Conservation (phyloP, 305 asterid genomes). For the Fraxinus xanthoxyloides region DNA sequence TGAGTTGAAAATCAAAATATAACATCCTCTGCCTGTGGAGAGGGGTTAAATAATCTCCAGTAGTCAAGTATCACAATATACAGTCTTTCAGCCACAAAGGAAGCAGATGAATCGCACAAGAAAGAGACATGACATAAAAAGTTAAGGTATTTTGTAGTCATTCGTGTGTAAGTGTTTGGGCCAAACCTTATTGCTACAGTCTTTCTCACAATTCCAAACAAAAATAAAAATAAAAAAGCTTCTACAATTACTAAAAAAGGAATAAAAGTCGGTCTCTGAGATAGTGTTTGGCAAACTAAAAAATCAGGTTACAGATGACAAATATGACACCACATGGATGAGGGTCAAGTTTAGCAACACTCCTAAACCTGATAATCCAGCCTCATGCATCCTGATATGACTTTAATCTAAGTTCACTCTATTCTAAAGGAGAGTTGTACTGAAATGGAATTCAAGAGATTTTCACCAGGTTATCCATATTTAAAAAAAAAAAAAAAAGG, state of each 20-base stretch:
- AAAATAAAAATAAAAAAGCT: background rate
- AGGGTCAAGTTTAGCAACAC: background rate
- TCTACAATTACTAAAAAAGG: background rate
- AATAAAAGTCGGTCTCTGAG: background rate
- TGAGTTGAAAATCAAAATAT: slow-evolving; percentile 31
- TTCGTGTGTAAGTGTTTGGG: background rate
- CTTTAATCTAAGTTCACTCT: background rate
- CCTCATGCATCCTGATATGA: background rate
- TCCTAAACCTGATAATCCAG: background rate
- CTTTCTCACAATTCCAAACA: background rate
- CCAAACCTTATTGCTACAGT: background rate
- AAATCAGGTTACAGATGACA: background rate
- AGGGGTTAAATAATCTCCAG: slow-evolving; percentile 19
- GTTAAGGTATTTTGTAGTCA: background rate
- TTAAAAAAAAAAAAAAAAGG: background rate
- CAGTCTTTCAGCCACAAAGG: slow-evolving; percentile 10
- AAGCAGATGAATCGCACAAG: background rate
- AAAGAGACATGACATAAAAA: background rate
- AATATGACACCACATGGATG: background rate
- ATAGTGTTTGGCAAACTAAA: background rate
- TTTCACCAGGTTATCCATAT: background rate
- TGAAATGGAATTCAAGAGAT: background rate
- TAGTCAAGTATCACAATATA: slow-evolving; percentile 7
- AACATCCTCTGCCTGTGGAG: slow-evolving; percentile 26
- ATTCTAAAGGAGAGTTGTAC: background rate